phyloP scores from a whole-genome alignment of 2,329 filamentous ascomycete species.

The Didymella pomorum region DNA sequence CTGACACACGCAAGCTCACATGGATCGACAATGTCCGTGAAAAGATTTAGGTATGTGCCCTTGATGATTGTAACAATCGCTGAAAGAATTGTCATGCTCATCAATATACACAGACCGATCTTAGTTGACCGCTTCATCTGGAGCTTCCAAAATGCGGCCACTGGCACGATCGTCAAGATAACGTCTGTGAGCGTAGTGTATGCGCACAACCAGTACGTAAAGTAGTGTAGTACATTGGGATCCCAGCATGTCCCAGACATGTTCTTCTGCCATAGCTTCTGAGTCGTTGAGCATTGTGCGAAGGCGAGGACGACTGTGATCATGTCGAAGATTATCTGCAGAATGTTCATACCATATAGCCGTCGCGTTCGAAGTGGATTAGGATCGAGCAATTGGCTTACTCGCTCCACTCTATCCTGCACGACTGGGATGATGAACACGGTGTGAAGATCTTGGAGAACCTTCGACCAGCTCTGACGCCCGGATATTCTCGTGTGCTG shows the following conservation, averaged over 20 bases:
- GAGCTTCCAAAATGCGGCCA: constrained; percentile 14
- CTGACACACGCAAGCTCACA: not conserved
- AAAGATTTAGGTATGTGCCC: constrained; percentile 16
- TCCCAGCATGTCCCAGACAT: constrained; percentile 17
- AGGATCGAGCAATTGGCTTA: constrained; percentile 26
- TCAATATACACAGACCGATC: constrained; percentile 13
- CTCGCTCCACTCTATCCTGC: constrained; percentile 31
- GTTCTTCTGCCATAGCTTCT: constrained; percentile 18
- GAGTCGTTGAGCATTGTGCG: constrained; percentile 15
- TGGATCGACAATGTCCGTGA: constrained; percentile 12
- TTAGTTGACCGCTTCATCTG: constrained; percentile 21
- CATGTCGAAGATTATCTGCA: constrained; percentile 14
- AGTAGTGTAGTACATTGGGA: constrained; percentile 17
- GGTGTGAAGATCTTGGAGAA: constrained; percentile 28
- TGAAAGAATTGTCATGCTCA: constrained; percentile 22
- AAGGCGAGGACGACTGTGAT: constrained; percentile 19
- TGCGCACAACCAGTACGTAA: constrained; percentile 21
- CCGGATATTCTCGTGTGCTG: constrained; percentile 27
- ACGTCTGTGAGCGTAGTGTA: constrained; percentile 21
- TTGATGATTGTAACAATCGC: constrained; percentile 20
- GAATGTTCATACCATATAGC: constrained; percentile 13
- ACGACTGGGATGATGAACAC: constrained; percentile 34
- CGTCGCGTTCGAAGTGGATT: constrained; percentile 4
- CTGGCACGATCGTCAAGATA: constrained; percentile 16
- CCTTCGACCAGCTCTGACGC: constrained; percentile 25